phyloP scores from a whole-genome alignment of 2,329 filamentous ascomycete species.

The Sphaerostilbella broomeana region DNA sequence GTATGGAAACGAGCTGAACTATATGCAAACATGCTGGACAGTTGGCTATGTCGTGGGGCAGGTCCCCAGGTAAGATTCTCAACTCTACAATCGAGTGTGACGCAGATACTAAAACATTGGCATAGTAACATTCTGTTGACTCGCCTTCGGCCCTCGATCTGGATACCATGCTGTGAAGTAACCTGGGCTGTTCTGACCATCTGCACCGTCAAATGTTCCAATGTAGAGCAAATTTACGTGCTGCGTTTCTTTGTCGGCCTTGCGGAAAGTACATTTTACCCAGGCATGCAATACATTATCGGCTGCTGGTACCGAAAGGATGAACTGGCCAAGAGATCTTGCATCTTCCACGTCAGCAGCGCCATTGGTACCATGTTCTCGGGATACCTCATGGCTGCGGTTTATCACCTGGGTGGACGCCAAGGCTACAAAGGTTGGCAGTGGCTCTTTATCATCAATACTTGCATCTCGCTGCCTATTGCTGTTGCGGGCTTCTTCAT shows the following conservation, averaged over 20 bases:
- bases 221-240: slow-evolving; percentile 29
- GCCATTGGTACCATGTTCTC: slow-evolving; percentile 26
- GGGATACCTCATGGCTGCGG: slow-evolving; percentile 28
- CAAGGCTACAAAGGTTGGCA: slow-evolving; percentile 20
- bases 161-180: slow-evolving; percentile 34
- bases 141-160: slow-evolving; percentile 33
- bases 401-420: slow-evolving; percentile 26
- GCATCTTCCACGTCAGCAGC: slow-evolving; percentile 33
- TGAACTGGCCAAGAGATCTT: slow-evolving; percentile 37
- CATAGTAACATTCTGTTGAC: slow-evolving; percentile 30
- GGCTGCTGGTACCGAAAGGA: slow-evolving; percentile 39
- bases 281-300: slow-evolving; percentile 33
- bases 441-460: slow-evolving; percentile 28
- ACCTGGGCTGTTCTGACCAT: slow-evolving; percentile 28
- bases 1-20: slow-evolving; percentile 41
- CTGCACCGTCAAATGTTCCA: slow-evolving; percentile 30
- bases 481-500: slow-evolving; percentile 28
- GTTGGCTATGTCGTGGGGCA: slow-evolving; percentile 51
- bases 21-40: slow-evolving; percentile 47
- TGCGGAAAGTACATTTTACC: slow-evolving; percentile 33
- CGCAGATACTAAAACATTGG: no score
- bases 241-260: slow-evolving; percentile 40
- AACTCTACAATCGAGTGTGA: no score
- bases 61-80: slow-evolving; percentile 22
- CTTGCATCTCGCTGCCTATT: slow-evolving; percentile 29